Evolutionary conservation across 768 basidiomycete species (phyloP).

Genomic region (Tylopilus felleus): DNA sequence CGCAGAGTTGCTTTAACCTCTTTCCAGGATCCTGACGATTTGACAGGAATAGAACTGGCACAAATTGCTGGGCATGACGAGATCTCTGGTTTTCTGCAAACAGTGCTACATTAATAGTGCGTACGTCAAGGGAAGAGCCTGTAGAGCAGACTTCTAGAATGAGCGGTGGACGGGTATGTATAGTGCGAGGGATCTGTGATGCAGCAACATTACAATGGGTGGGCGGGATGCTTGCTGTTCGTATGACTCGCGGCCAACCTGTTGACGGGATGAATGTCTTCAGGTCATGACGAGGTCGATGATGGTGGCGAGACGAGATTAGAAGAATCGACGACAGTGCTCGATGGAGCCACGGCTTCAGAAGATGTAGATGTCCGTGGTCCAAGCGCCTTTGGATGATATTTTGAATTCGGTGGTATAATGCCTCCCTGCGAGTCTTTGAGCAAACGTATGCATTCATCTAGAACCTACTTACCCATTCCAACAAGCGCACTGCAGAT

Average conservation of each 20-base stretch:
- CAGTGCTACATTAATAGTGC: conserved; percentile 13
- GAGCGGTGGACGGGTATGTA: conserved; percentile 3
- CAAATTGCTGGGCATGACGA: conserved; percentile 52
- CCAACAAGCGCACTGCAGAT: conserved; percentile 71
- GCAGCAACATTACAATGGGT: background rate
- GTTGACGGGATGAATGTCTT: background rate
- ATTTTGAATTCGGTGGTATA: conserved; percentile 54
- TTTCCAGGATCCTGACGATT: conserved; percentile 62
- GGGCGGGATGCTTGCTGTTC: background rate
- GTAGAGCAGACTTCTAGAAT: conserved; percentile 8
- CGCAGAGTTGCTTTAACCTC: conserved; percentile 3
- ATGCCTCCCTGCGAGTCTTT: conserved; percentile 52
- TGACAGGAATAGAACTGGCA: conserved; percentile 61
- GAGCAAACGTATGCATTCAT: conserved; percentile 1
- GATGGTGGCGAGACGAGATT: background rate
- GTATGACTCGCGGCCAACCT: background rate
- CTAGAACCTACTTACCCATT: conserved; percentile 50
- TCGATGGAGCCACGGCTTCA: background rate
- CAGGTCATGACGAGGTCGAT: conserved; percentile 8
- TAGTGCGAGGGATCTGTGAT: background rate
- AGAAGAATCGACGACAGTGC: background rate
- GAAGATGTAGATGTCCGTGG: conserved; percentile 8
- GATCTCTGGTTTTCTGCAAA: conserved; percentile 38
- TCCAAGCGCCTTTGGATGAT: conserved; percentile 40
- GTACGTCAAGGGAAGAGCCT: conserved; percentile 1